Evolutionary conservation across 2,329 filamentous ascomycete species (phyloP), one percentile per base, ranked within the genome.

Genomic region (Epichloe aotearoae): DNA sequence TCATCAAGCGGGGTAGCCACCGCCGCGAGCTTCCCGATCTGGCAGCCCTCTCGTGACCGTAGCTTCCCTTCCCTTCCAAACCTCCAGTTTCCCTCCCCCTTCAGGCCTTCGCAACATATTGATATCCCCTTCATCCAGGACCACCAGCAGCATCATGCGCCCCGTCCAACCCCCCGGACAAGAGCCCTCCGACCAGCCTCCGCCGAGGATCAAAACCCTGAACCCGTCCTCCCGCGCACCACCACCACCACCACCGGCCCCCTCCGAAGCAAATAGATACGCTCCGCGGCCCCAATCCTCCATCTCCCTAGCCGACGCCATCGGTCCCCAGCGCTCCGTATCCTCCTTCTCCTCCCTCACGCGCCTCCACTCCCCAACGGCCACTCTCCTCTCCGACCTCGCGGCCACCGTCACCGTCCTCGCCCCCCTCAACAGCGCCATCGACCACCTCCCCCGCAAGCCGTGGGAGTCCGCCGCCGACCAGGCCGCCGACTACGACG

Each of bases 321-420:
- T 96, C 56, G 84, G 86, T 39, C 83, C 83, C 57, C 82, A 88
- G 50, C 82, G 86, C 58, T 78, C 75, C 54, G 86, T 95, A 63
- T 89, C 88, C 56, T 83, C 90, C 58, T 97, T 96, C 68, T 85
- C 88, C 33, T 82, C 82, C 41, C 81, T 95, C 61, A 83, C 84
- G 5, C 81, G 89, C 53, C 84, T 91, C 62, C 80, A 90, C 59
- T 77, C 82, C 45, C 69, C 75, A n/a, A 75, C 90, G 19, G 77
- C 80, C 10, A 69, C 72, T 20, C 84, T 86, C 1, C 77, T 97
- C 14, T 78, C 85, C 58, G 77, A 88, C 62, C 66, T 74, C 1
- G 62, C 70, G 1, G 67, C 76, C 52, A 90, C 23, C 23, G 7
- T 10, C 26, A 96, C 89, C 2, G 82, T 97, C 23, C 79, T 97